Percentiles rank a stretch among this genome's conserved stretches.
Conservation (phyloP, 306 rosid genomes). For the Lupinus albus region DNA sequence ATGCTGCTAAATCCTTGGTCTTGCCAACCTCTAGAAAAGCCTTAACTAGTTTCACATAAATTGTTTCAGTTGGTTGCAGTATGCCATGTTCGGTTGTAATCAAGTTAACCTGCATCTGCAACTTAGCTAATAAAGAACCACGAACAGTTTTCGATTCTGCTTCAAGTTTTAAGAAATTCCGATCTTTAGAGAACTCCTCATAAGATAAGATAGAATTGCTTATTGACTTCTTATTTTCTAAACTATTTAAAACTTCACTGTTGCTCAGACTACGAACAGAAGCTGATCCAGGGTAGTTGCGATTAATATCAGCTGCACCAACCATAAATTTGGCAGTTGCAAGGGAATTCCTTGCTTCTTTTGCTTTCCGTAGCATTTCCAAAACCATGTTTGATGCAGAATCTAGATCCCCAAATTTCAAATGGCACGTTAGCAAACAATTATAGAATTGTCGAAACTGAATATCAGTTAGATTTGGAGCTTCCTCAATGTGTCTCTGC, state of each 20-base stretch:
- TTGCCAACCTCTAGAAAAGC: constrained; percentile 74
- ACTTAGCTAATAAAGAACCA: constrained; percentile 55
- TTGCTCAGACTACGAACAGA: constrained; percentile 38
- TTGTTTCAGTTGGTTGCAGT: constrained; percentile 75
- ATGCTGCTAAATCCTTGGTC: constrained; percentile 74
- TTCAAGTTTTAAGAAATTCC: constrained; percentile 59
- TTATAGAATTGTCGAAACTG: constrained; percentile 72
- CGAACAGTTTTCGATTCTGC: constrained; percentile 63
- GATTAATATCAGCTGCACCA: constrained; percentile 42
- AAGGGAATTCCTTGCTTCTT: constrained; percentile 67
- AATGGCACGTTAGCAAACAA: constrained; percentile 78
- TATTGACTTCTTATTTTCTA: constrained; percentile 31
- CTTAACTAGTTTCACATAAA: constrained; percentile 76
- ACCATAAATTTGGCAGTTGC: constrained; percentile 56
- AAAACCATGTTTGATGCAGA: constrained; percentile 79
- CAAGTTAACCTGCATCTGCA: constrained; percentile 68
- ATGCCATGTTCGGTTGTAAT: constrained; percentile 68
- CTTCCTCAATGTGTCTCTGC: constrained; percentile 72
- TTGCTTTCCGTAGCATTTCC: constrained; percentile 80
- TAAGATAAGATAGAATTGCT: constrained; percentile 43
- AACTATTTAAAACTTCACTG: constrained; percentile 36
- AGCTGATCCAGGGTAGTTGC: constrained; percentile 39
- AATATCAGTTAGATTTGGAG: constrained; percentile 62
- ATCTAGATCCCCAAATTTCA: constrained; percentile 80
- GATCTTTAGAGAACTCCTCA: constrained; percentile 60